Conservation (phyloP, 441 rosid species). For the Arabidopsis hybrid region DNA sequence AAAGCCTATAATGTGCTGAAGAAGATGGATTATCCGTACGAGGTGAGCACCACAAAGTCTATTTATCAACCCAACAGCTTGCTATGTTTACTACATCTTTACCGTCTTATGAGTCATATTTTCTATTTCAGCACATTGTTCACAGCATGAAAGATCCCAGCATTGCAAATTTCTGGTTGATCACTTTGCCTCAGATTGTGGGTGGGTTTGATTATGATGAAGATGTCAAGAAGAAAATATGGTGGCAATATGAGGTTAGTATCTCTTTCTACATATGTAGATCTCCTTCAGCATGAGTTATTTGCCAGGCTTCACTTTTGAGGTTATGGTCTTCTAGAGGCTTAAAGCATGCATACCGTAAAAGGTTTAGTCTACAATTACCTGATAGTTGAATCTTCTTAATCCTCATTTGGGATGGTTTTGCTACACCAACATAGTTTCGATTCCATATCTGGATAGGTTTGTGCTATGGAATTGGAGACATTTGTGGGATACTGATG, state of each 20-base stretch:
- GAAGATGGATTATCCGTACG: constrained; percentile 96
- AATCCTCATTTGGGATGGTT: constrained; percentile 12
- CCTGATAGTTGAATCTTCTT: constrained; percentile 21
- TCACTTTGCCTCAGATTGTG: constrained; percentile 80
- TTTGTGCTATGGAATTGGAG: not conserved
- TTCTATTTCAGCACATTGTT: constrained; percentile 77
- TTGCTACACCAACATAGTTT: not conserved
- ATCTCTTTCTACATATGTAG: constrained; percentile 11
- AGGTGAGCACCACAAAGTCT: constrained; percentile 53
- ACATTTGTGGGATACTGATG: not conserved
- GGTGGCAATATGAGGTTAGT: constrained; percentile 90
- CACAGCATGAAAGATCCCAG: constrained; percentile 97
- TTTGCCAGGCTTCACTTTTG: not conserved
- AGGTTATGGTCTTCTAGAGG: constrained; percentile 31
- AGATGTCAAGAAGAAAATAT: constrained; percentile 80
- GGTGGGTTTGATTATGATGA: constrained; percentile 89
- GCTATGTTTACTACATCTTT: constrained; percentile 15
- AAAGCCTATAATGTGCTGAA: constrained; percentile 78
- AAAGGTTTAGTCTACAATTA: constrained; percentile 16
- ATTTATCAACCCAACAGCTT: constrained; percentile 14
- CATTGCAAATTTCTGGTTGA: constrained; percentile 95
- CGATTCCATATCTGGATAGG: not conserved
- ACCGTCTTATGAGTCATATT: constrained; percentile 15
- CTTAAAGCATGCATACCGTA: constrained; percentile 11
- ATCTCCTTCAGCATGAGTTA: constrained; percentile 19